These are phyloP conservation scores for Mortierella sp. DNA, from an alignment of 371 early-diverging fungal species.

Conservation along the genomic window DNA sequence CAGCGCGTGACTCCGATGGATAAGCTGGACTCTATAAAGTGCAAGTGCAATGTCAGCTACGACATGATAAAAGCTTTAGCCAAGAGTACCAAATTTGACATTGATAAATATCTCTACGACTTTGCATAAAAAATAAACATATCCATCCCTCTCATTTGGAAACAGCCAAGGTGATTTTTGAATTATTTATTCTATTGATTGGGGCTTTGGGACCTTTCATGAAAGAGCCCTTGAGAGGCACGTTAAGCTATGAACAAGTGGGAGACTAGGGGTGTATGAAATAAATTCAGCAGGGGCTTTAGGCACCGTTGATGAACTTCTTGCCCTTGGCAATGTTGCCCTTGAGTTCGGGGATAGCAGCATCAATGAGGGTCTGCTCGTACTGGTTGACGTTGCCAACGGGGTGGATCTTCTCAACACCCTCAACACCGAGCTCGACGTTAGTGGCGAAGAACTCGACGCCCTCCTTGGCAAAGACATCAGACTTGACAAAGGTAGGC, in stretches of 20 bases:
- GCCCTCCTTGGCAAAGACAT: slow-evolving; percentile 78
- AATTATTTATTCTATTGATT: slow-evolving; percentile 27
- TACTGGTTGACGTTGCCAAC: slow-evolving; percentile 88
- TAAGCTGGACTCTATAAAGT: slow-evolving; percentile 81
- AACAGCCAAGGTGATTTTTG: neutral
- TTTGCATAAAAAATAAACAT: slow-evolving; percentile 53
- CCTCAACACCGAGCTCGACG: slow-evolving; percentile 94
- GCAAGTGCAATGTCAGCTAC: slow-evolving; percentile 89
- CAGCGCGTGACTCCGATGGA: slow-evolving; percentile 77
- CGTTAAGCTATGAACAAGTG: slow-evolving; percentile 36
- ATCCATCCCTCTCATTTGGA: no score
- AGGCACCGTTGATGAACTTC: slow-evolving; percentile 54
- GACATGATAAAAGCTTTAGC: slow-evolving; percentile 79
- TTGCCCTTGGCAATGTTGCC: slow-evolving; percentile 92
- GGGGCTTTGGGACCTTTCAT: neutral
- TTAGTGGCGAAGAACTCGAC: slow-evolving; percentile 96
- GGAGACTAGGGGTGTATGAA: neutral
- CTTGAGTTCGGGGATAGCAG: slow-evolving; percentile 94
- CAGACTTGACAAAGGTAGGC: slow-evolving; percentile 93
- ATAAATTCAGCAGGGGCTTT: slow-evolving; percentile 8
- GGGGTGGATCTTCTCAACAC: slow-evolving; percentile 93
- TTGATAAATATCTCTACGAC: slow-evolving; percentile 87
- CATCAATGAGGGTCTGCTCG: slow-evolving; percentile 92
- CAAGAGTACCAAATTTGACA: slow-evolving; percentile 81
- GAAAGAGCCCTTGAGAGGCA: slow-evolving; percentile 8